Percentiles rank a stretch among this genome's conserved stretches.
These are phyloP conservation scores for Dispira parvispora DNA, from an alignment of 192 early-diverging fungal genomes.

Conservation along the genomic window DNA sequence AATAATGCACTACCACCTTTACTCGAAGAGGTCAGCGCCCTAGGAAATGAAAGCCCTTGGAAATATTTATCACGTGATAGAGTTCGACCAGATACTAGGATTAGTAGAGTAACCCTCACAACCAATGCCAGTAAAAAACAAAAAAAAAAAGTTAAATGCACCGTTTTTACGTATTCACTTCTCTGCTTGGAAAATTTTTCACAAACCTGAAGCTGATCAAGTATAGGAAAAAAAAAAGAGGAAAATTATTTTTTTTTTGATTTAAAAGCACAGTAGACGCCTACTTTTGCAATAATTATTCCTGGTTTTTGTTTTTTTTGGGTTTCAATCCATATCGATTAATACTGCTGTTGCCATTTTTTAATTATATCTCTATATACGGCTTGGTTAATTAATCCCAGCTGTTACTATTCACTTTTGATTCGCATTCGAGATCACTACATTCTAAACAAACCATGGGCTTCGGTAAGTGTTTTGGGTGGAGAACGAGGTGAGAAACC, in stretches of 20 bases:
- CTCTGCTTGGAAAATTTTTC: background rate
- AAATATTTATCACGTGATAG: too few species aligned
- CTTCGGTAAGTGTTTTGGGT: constrained; percentile 12
- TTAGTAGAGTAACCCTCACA: background rate
- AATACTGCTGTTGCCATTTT: background rate
- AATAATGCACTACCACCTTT: too few species aligned
- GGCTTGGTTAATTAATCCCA: background rate
- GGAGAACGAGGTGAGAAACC: constrained; percentile 26
- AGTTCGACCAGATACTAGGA: background rate
- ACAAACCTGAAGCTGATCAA: background rate
- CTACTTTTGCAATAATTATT: background rate
- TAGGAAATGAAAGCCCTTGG: too few species aligned
- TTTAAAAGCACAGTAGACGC: background rate
- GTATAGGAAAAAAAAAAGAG: constrained; percentile 10
- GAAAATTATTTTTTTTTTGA: constrained; percentile 11
- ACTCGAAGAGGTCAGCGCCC: too few species aligned
- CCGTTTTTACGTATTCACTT: background rate
- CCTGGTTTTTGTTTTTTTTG: background rate
- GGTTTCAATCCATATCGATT: background rate
- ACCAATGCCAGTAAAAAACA: background rate
- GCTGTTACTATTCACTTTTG: background rate
- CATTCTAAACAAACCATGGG: constrained; percentile 13
- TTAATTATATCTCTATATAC: background rate
- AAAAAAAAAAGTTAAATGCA: background rate
- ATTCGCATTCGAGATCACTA: background rate